Percentiles rank a stretch among this genome's conserved stretches.
phyloP scores from a whole-genome alignment of 2,329 filamentous ascomycete genomes.

The Fusarium sororula region DNA sequence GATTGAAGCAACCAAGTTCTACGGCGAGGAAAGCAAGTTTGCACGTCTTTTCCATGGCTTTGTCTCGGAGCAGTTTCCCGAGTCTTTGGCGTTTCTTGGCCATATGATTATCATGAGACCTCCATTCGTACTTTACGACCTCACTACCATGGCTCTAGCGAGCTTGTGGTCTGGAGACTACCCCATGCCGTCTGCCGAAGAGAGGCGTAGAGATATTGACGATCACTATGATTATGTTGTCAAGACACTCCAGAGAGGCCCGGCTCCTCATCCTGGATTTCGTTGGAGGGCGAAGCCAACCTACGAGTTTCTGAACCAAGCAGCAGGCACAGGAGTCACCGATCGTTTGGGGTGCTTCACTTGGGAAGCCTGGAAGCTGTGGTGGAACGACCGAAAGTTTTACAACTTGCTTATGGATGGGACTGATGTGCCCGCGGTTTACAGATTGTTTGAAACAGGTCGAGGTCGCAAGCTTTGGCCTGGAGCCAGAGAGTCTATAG shows the following conservation, averaged over 20 bases:
- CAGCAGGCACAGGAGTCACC: constrained; percentile 54
- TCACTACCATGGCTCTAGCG: constrained; percentile 45
- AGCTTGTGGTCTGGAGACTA: constrained; percentile 42
- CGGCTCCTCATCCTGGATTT: constrained; percentile 40
- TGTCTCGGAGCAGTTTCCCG: constrained; percentile 45
- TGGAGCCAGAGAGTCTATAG: constrained; percentile 48
- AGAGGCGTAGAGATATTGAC: constrained; percentile 43
- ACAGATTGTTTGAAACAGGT: constrained; percentile 53
- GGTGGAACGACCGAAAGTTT: constrained; percentile 52
- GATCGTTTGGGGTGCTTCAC: constrained; percentile 52
- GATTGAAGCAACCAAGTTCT: constrained; percentile 35
- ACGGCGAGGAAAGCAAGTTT: constrained; percentile 36
- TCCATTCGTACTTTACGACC: constrained; percentile 43
- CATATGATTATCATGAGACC: constrained; percentile 39
- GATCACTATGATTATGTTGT: constrained; percentile 40
- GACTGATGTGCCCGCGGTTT: constrained; percentile 49
- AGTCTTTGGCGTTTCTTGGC: constrained; percentile 45
- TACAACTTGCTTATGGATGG: constrained; percentile 54
- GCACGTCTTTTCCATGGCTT: constrained; percentile 45
- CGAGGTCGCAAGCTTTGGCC: constrained; percentile 51
- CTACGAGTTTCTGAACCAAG: constrained; percentile 51
- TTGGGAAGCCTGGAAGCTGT: constrained; percentile 54
- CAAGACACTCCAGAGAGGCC: constrained; percentile 35
- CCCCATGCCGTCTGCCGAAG: constrained; percentile 28
- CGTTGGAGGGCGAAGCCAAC: constrained; percentile 32